Percentiles rank a stretch among this genome's conserved stretches.
Conservation (phyloP, 108 stramenopile genomes). For the Stephanodiscus triporus region DNA sequence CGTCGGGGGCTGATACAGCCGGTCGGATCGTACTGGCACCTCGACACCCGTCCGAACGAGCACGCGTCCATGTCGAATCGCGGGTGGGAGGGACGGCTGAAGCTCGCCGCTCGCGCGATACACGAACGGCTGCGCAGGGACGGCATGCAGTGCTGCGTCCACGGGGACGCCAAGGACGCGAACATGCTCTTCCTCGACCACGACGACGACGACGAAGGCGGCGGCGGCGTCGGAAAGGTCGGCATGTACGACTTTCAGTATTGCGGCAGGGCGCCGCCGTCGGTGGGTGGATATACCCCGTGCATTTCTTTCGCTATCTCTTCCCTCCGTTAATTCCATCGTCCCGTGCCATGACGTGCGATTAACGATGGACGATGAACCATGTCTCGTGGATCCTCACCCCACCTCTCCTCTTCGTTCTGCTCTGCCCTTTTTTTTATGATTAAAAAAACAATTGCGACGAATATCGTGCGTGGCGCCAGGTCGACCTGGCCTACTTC, state of each 20-base stretch:
- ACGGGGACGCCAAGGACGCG: slow-evolving; percentile 79
- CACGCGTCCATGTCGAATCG: slow-evolving; percentile 57
- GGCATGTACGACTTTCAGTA: slow-evolving; percentile 84
- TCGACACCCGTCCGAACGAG: slow-evolving; percentile 79
- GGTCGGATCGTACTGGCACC: slow-evolving; percentile 72
- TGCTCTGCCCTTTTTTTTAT: neutral
- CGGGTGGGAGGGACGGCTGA: slow-evolving; percentile 77
- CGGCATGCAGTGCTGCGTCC: slow-evolving; percentile 65
- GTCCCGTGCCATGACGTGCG: too few relatives aligned
- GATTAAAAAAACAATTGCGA: too few relatives aligned
- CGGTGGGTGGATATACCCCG: slow-evolving; percentile 12
- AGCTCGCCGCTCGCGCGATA: slow-evolving; percentile 68
- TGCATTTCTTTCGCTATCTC: neutral
- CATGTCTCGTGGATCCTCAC: neutral
- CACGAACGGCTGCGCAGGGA: slow-evolving; percentile 66
- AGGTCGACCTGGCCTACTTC: slow-evolving; percentile 74
- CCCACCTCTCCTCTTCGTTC: neutral
- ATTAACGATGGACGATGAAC: too few relatives aligned
- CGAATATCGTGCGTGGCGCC: too few relatives aligned
- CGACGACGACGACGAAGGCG: neutral
- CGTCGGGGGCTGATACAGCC: slow-evolving; percentile 44
- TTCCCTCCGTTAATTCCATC: too few relatives aligned
- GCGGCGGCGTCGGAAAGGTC: slow-evolving; percentile 5
- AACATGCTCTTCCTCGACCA: slow-evolving; percentile 55
- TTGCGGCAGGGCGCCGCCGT: slow-evolving; percentile 62